Percentiles rank a stretch among this genome's conserved stretches.
Evolutionary conservation across 176 grass and related monocot species (phyloP).

Genomic region (Aechmea fasciata): DNA sequence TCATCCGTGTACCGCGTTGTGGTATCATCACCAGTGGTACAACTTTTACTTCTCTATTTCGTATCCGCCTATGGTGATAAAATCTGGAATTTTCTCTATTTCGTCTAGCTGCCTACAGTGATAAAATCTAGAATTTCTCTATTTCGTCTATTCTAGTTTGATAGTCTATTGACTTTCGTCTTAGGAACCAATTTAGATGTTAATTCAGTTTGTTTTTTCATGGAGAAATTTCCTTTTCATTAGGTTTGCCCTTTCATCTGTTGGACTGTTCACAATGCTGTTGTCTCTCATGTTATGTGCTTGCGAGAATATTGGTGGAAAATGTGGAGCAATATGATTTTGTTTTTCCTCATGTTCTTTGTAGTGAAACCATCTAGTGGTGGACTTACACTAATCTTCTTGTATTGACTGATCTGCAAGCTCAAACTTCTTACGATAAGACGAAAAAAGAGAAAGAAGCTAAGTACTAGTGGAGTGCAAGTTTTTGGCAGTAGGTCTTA

Average conservation of each 20-base stretch:
- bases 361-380: too few species aligned
- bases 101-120: neutral
- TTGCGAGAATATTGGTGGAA: too few species aligned
- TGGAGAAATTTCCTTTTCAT: neutral
- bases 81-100: neutral
- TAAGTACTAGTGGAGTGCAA: too few species aligned
- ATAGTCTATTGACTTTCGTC: neutral
- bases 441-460: too few species aligned
- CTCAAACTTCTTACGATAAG: too few species aligned
- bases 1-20: slow-evolving; percentile 69
- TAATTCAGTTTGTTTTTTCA: neutral
- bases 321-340: too few species aligned
- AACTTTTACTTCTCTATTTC: slow-evolving; percentile 1
- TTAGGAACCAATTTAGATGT: neutral
- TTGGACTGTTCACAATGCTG: neutral
- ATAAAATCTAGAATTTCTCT: neutral
- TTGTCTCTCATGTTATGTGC: too few species aligned
- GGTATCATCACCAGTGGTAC: slow-evolving; percentile 87
- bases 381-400: too few species aligned
- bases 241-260: neutral
- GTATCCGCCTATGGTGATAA: neutral
- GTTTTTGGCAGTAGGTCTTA: too few species aligned
- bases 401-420: too few species aligned
- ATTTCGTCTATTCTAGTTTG: neutral
- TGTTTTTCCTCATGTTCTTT: too few species aligned